Evolutionary conservation across 441 rosid species (phyloP).

Genomic region (Monsonia emarginata): DNA sequence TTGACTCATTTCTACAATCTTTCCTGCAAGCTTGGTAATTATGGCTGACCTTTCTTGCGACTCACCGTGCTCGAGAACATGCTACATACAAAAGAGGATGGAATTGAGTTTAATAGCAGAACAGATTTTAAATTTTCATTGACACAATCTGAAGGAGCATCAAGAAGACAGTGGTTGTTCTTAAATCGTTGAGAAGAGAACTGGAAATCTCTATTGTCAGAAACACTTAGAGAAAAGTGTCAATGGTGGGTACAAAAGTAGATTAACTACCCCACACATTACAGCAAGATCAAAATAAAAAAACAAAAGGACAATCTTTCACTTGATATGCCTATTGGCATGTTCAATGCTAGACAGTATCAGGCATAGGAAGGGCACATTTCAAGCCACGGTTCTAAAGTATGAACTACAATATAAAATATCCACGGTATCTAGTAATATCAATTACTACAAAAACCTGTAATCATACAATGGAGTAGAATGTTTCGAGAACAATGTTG

Average conservation of each 20-base stretch:
- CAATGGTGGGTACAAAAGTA: not conserved
- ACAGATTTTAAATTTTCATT: not conserved
- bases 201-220: not conserved
- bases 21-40: constrained; percentile 71
- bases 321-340: not conserved
- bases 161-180: no score
- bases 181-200: not conserved
- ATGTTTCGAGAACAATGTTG: no score
- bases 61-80: constrained; percentile 78
- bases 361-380: no score
- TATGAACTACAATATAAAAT: no score
- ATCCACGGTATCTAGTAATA: no score
- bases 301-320: not conserved
- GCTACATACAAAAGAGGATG: constrained; percentile 32
- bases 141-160: no score
- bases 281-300: not conserved
- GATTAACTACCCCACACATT: not conserved
- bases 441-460: no score
- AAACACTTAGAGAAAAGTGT: no score
- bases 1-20: constrained; percentile 87
- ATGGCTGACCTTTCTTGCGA: constrained; percentile 70
- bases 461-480: no score
- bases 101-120: not conserved
- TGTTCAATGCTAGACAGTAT: no score
- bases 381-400: no score